Conservation (phyloP, 768 basidiomycete genomes). For the Tulasnella sp. region DNA sequence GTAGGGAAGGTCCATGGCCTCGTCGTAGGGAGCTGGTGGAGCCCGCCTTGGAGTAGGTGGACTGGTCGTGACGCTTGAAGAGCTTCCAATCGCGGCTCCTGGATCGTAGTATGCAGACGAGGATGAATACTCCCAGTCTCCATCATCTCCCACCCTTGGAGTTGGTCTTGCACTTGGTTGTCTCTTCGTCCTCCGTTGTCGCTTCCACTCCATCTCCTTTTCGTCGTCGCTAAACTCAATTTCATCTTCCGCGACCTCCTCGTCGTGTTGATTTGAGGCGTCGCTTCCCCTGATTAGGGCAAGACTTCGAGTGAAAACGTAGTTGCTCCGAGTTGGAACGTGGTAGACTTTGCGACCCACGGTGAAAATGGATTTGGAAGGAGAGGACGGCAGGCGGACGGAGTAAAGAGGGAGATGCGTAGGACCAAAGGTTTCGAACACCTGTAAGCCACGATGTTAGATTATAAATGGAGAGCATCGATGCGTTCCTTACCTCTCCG, state of each 20-base stretch:
- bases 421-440: constrained; percentile 95
- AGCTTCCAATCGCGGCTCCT: background rate
- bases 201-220: constrained; percentile 70
- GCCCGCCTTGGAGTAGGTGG: constrained; percentile 54
- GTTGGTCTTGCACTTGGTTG: constrained; percentile 29
- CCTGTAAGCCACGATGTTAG: constrained; percentile 44
- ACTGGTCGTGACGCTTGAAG: background rate
- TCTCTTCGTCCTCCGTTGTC: constrained; percentile 55
- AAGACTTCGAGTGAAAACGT: constrained; percentile 68
- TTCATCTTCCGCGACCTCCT: constrained; percentile 87
- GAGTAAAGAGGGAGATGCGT: constrained; percentile 87
- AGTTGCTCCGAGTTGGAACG: constrained; percentile 71
- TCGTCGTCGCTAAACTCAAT: constrained; percentile 96
- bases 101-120: constrained; percentile 16
- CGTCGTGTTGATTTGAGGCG: constrained; percentile 91
- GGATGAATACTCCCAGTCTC: background rate
- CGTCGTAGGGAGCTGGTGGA: constrained; percentile 69
- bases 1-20: constrained; percentile 36
- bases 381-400: constrained; percentile 67
- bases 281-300: constrained; percentile 79
- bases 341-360: constrained; percentile 60
- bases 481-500: constrained; percentile 65
- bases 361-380: constrained; percentile 54
- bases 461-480: background rate
- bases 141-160: background rate